A percentile compares a stretch with the other conserved stretches of the same genome.
phyloP scores from a whole-genome alignment of 805 yeast species.

The Pichia phayaonensis region DNA sequence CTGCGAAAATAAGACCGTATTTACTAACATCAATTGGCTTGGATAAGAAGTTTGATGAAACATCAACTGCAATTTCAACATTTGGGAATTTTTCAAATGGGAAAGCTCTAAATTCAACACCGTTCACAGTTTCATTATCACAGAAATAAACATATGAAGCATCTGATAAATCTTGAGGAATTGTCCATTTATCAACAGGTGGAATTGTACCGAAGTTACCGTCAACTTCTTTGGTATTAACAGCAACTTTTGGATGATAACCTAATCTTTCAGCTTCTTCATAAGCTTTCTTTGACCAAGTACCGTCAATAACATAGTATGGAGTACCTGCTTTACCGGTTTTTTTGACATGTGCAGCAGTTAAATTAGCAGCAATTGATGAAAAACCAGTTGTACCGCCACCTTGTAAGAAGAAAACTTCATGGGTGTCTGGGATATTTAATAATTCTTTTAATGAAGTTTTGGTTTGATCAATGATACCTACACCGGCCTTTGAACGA shows the following conservation, averaged over 20 bases:
- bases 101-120: conserved; percentile 62
- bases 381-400: conserved; percentile 98
- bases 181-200: conserved; percentile 52
- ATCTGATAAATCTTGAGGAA: conserved; percentile 48
- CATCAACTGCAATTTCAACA: conserved; percentile 84
- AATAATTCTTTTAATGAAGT: conserved; percentile 55
- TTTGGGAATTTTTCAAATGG: conserved; percentile 53
- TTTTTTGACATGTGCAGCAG: conserved; percentile 58
- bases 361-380: conserved; percentile 71
- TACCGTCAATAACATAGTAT: conserved; percentile 85
- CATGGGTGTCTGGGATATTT: conserved; percentile 84
- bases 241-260: conserved; percentile 58
- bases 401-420: conserved; percentile 92
- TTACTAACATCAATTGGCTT: conserved; percentile 72
- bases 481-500: conserved; percentile 76
- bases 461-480: conserved; percentile 73
- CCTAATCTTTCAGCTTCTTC: conserved; percentile 88
- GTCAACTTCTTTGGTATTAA: conserved; percentile 49
- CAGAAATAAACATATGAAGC: conserved; percentile 85
- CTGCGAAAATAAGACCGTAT: conserved; percentile 89
- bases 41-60: conserved; percentile 89
- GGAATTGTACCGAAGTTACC: conserved; percentile 68
- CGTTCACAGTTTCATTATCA: conserved; percentile 96
- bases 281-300: conserved; percentile 84
- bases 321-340: conserved; percentile 72